phyloP scores from a whole-genome alignment of 345 rosid genomes.

The Brassica napus region DNA sequence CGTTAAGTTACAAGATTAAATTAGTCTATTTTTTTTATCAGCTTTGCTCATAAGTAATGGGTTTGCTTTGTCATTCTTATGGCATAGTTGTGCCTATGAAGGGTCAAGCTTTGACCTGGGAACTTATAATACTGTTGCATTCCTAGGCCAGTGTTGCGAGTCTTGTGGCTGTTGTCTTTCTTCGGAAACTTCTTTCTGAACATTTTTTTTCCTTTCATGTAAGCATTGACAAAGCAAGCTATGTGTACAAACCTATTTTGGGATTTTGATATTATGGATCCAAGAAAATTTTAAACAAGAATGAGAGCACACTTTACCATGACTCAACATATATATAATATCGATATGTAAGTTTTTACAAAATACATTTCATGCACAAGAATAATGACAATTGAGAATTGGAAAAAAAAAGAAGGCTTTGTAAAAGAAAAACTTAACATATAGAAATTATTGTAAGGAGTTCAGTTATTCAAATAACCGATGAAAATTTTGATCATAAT shows the following conservation, averaged over 20 bases:
- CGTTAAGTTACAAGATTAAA: conserved; percentile 9
- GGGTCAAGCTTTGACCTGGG: background rate
- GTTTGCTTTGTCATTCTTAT: background rate
- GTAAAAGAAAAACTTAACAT: background rate
- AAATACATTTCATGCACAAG: background rate
- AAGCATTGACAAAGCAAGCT: background rate
- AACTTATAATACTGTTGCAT: background rate
- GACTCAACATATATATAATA: background rate
- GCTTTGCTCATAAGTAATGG: conserved; percentile 2
- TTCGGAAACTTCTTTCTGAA: background rate
- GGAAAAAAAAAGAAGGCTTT: background rate
- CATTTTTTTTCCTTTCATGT: background rate
- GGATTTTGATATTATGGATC: background rate
- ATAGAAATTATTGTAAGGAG: background rate
- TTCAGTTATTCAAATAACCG: background rate
- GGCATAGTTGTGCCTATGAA: background rate
- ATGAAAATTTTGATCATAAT: background rate
- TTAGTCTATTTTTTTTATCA: background rate
- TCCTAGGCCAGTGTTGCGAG: background rate
- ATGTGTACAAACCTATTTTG: background rate
- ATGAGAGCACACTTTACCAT: background rate
- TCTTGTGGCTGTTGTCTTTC: background rate
- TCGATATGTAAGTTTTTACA: background rate
- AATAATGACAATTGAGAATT: background rate
- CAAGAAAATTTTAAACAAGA: background rate